Evolutionary conservation across 2,329 filamentous ascomycete genomes (phyloP), one percentile per base, ranked within the genome.

Genomic region (Dryadomyces sulphureus): DNA sequence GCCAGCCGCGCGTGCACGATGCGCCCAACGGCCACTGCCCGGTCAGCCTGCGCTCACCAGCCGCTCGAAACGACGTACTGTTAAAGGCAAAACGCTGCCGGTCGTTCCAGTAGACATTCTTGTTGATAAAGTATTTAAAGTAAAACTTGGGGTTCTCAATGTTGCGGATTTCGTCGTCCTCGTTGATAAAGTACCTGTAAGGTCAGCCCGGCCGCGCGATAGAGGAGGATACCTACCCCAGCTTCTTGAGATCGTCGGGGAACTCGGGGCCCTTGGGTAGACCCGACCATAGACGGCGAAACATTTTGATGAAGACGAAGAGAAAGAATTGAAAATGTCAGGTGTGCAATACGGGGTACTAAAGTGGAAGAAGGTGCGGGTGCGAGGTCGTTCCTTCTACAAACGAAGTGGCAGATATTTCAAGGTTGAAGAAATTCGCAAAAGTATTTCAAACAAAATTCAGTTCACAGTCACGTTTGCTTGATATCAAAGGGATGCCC

Each of bases 41-140:
- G 14, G 25, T 35, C 32, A 44, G 42, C 17, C n/a, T n/a, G n/a
- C n/a, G n/a, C n/a, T n/a, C n/a, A n/a, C n/a, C n/a, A n/a, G n/a
- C n/a, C n/a, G n/a, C n/a, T 4, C 9, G 27, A 14, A 19, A 60
- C 27, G 16, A 60, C 67, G 53, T 59, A 85, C 86, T 64, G 55
- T 93, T 81, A 62, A 94, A 78, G 35, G 79, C 70, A 52, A 83
- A 83, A 17, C 81, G 73, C 55, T 87, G 85, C 19, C 81, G 69
- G 36, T 81, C 73, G 59, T 94, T 94, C 63, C 81, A 72, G 34
- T 87, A 79, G n/a, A 75, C 67, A 60, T 87, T 88, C 54, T 76
- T 79, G 58, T 75, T 81, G 45, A 84, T 62, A 59, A 78, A 81
- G 68, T 73, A 94, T 54, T 84, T 74, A 67, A 86, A 94, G 57